These are phyloP conservation scores for Cercospora sp. DNA, from an alignment of 2,329 filamentous ascomycete genomes.

Conservation along the genomic window DNA sequence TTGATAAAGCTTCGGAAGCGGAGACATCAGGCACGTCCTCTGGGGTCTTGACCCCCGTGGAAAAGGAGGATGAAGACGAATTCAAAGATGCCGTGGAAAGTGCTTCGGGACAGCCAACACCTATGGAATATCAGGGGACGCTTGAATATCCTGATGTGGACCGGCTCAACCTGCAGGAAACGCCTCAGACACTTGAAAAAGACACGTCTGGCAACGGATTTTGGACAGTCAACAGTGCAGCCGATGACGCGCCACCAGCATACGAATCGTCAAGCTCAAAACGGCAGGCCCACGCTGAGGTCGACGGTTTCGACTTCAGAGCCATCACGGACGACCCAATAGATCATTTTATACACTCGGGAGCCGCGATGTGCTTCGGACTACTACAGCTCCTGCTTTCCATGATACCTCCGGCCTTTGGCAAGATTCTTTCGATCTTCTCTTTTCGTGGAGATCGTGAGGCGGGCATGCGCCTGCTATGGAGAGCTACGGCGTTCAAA, in stretches of 20 bases:
- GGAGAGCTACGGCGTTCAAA: constrained; percentile 77
- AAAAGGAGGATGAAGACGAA: constrained; percentile 48
- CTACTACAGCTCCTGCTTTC: constrained; percentile 84
- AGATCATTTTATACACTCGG: constrained; percentile 86
- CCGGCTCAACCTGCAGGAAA: constrained; percentile 32
- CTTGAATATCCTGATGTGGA: constrained; percentile 38
- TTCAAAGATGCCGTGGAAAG: constrained; percentile 60
- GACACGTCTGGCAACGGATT: not conserved
- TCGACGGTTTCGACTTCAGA: constrained; percentile 59
- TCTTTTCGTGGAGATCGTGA: constrained; percentile 89
- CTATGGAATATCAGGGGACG: constrained; percentile 51
- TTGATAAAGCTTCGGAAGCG: constrained; percentile 10
- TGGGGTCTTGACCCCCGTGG: constrained; percentile 22
- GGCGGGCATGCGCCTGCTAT: constrained; percentile 79
- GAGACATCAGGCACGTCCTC: constrained; percentile 17
- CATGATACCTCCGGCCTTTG: constrained; percentile 87
- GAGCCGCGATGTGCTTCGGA: constrained; percentile 85
- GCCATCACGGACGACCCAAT: constrained; percentile 68
- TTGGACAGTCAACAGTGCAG: not conserved
- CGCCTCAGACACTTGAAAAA: constrained; percentile 8
- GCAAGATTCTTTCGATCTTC: constrained; percentile 80
- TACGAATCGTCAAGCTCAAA: not conserved
- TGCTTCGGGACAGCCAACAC: constrained; percentile 48
- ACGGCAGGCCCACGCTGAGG: constrained; percentile 25
- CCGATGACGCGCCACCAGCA: not conserved